Evolutionary conservation across 2,329 filamentous ascomycete species (phyloP), one percentile per base, ranked within the genome.

Genomic region (Alternaria triticina): DNA sequence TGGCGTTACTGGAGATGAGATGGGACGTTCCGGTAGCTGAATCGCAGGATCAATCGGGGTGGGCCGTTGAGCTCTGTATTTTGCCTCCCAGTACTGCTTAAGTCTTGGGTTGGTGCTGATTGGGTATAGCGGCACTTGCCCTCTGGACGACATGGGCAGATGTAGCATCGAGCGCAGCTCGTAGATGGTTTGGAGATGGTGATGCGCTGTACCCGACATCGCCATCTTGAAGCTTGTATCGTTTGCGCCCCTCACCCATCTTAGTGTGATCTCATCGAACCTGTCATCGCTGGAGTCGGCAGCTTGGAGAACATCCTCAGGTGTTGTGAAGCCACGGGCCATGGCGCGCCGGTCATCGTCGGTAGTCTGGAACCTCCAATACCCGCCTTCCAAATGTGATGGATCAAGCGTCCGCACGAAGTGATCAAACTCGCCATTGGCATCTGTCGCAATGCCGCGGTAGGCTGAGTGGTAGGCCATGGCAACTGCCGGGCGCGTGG

Each of bases 291-390:
- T 49, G 8, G 23, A 30, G 15, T 71, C 70, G 12, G 65, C 59
- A 6, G 61, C 62, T 6, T 60, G n/a, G 13, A 74, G 36, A 7
- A 72, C n/a, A 0, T 57, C 56, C 27, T 74, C 72, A 0, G 70
- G 72, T 3, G 27, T 66, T 6, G n/a, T 22, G 4, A 69, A 49
- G 17, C 70, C 70, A 11, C n/a, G 45, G 4, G 30, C 17, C 28
- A 59, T 54, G 9, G 72, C 68, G 46, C 64, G 64, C 10, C 43
- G 60, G 11, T 72, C 68, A 23, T 73, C 72, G 0, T 62, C 25
- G n/a, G 43, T 20, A 11, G 54, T 54, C 9, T 28, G 20, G 28
- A 73, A 72, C 15, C n/a, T 57, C 70, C 70, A 74, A 22, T 72
- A 68, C 1, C 70, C 70, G 17, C 47, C 47, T 5, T 33, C 15